Conservation (phyloP, 768 basidiomycete genomes). For the Tricholoma sp. region DNA sequence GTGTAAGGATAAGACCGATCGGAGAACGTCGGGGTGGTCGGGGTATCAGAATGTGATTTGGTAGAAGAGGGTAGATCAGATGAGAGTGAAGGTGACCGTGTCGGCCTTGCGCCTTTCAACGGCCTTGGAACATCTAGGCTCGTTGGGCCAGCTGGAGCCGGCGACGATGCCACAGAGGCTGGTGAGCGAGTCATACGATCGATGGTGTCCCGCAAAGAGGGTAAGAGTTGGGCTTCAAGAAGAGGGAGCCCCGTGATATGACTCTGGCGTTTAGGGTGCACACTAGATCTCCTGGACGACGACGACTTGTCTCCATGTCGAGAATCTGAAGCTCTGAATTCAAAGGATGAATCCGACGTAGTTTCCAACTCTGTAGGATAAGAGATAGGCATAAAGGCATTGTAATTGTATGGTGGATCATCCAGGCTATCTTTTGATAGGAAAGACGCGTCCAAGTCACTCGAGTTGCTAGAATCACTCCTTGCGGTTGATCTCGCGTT, state of each 20-base stretch:
- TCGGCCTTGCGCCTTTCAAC: conserved; percentile 3
- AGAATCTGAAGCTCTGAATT: conserved; percentile 17
- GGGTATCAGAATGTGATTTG: neutral
- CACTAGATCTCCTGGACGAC: conserved; percentile 10
- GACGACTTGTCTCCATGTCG: conserved; percentile 11
- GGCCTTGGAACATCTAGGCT: conserved; percentile 8
- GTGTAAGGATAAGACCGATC: neutral
- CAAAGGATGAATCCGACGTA: conserved; percentile 27
- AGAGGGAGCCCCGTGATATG: conserved; percentile 50
- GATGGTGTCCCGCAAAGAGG: conserved; percentile 67
- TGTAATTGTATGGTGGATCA: conserved; percentile 6
- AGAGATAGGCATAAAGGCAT: conserved; percentile 17
- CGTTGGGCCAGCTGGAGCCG: conserved; percentile 1
- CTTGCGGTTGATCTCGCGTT: conserved; percentile 8
- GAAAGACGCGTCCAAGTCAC: conserved; percentile 4
- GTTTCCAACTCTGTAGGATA: conserved; percentile 18
- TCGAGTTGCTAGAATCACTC: conserved; percentile 4
- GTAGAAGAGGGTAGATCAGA: conserved; percentile 1
- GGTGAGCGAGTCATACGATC: conserved; percentile 66
- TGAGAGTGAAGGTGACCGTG: conserved; percentile 14
- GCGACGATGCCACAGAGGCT: conserved; percentile 19
- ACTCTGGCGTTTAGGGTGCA: conserved; percentile 30
- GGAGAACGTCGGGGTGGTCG: neutral
- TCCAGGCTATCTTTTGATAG: neutral
- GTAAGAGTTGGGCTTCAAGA: conserved; percentile 60